Conservation (phyloP, 225 moss, liverwort and hornwort species). For the Polytrichum formosum region DNA sequence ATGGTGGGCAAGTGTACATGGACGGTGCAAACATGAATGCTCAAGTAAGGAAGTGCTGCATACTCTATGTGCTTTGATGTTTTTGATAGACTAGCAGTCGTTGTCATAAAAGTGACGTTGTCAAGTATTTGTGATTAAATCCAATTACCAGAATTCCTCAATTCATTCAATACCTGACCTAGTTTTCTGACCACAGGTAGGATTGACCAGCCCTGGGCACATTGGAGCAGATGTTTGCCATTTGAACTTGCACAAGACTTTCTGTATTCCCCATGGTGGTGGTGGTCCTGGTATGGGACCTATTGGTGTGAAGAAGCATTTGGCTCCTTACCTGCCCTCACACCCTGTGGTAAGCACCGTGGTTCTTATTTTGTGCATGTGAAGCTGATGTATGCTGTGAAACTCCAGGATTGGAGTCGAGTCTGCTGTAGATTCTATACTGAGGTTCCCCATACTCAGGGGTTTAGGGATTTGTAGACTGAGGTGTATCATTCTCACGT, state of each 20-base stretch:
- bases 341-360: slow-evolving; percentile 72
- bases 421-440: no score
- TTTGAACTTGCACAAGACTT: slow-evolving; percentile 95
- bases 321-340: slow-evolving; percentile 93
- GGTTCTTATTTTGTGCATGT: no score
- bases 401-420: no score
- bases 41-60: slow-evolving; percentile 39
- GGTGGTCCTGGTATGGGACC: slow-evolving; percentile 99
- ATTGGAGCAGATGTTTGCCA: slow-evolving; percentile 99
- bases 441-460: no score
- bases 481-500: not conserved
- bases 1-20: slow-evolving; percentile 97
- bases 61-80: no score
- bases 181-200: slow-evolving; percentile 56
- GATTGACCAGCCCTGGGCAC: slow-evolving; percentile 90
- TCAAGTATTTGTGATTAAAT: no score
- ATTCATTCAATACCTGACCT: not conserved
- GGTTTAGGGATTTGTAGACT: no score
- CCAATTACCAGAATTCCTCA: no score
- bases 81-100: no score
- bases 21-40: slow-evolving; percentile 99
- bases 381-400: no score
- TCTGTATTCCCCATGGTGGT: slow-evolving; percentile 98
- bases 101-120: no score
- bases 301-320: slow-evolving; percentile 97